phyloP scores from a whole-genome alignment of 805 yeast genomes.

The Cyberlindnera mycetangii region DNA sequence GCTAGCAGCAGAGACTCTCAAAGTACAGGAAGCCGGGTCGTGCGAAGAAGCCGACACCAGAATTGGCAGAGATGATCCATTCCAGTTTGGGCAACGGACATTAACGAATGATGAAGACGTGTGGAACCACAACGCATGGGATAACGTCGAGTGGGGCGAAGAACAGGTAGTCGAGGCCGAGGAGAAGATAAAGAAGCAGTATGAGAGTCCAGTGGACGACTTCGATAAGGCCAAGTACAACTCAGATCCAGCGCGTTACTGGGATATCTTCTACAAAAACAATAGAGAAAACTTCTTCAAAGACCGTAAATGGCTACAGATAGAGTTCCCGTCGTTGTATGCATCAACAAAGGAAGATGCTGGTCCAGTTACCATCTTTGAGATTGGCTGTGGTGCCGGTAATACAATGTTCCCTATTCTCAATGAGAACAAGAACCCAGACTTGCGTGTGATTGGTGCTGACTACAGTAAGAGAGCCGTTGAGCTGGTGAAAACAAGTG shows the following conservation, averaged over 20 bases:
- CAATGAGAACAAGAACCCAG: slow-evolving; percentile 76
- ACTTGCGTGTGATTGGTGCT: slow-evolving; percentile 73
- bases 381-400: slow-evolving; percentile 98
- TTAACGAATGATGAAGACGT: slow-evolving; percentile 74
- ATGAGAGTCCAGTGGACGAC: slow-evolving; percentile 80
- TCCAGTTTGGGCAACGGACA: slow-evolving; percentile 85
- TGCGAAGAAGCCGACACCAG: slow-evolving; percentile 41
- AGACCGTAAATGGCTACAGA: slow-evolving; percentile 93
- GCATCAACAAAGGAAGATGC: slow-evolving; percentile 71
- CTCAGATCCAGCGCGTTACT: slow-evolving; percentile 84
- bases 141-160: slow-evolving; percentile 96
- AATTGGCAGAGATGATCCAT: slow-evolving; percentile 84
- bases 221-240: slow-evolving; percentile 79
- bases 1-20: background rate
- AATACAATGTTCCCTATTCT: slow-evolving; percentile 92
- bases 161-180: slow-evolving; percentile 78
- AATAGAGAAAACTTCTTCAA: slow-evolving; percentile 93
- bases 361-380: slow-evolving; percentile 73
- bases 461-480: slow-evolving; percentile 91
- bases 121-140: slow-evolving; percentile 91
- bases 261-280: slow-evolving; percentile 92
- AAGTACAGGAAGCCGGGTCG: too few relatives aligned
- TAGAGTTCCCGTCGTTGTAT: slow-evolving; percentile 86
- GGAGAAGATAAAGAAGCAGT: slow-evolving; percentile 69
- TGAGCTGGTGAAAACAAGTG: slow-evolving; percentile 69